Evolutionary conservation across 1,139 yeast genomes (phyloP).

Genomic region (Sugiyamaella paludigena): DNA sequence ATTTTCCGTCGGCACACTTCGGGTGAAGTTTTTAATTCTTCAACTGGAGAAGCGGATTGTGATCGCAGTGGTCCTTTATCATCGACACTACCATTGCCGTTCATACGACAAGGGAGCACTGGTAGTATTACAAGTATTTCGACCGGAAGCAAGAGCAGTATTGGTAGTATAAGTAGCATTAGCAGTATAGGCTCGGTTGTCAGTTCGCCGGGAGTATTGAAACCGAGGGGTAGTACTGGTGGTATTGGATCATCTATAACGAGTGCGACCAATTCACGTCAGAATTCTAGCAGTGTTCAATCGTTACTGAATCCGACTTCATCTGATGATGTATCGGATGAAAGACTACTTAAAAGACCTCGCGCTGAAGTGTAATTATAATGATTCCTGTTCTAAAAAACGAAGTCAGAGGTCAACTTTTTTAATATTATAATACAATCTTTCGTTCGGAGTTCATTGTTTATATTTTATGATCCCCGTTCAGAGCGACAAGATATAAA

Average conservation of each 20-base stretch:
- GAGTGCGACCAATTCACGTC: constrained; percentile 9
- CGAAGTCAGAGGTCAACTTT: too few species aligned
- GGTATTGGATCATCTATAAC: constrained; percentile 2
- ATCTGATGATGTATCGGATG: constrained; percentile 12
- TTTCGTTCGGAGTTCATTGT: too few species aligned
- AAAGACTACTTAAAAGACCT: constrained; percentile 14
- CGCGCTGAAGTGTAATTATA: constrained; percentile 2
- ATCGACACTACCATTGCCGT: neutral
- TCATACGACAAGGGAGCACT: constrained; percentile 13
- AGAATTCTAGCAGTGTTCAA: constrained; percentile 23
- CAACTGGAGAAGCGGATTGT: neutral
- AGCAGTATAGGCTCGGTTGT: constrained; percentile 12
- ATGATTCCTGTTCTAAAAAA: too few species aligned
- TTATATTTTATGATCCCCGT: too few species aligned
- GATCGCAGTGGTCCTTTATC: too few species aligned
- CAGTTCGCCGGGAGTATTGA: constrained; percentile 10
- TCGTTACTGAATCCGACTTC: constrained; percentile 27
- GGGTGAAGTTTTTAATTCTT: constrained; percentile 23
- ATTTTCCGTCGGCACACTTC: constrained; percentile 29
- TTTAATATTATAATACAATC: too few species aligned
- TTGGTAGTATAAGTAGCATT: constrained; percentile 10
- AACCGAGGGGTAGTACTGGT: constrained; percentile 1
- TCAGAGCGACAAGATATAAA: too few species aligned
- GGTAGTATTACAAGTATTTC: constrained; percentile 8
- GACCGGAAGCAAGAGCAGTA: constrained; percentile 10